Conservation (phyloP, 1,284 basidiomycete genomes). For the Athelia psychrophila region DNA sequence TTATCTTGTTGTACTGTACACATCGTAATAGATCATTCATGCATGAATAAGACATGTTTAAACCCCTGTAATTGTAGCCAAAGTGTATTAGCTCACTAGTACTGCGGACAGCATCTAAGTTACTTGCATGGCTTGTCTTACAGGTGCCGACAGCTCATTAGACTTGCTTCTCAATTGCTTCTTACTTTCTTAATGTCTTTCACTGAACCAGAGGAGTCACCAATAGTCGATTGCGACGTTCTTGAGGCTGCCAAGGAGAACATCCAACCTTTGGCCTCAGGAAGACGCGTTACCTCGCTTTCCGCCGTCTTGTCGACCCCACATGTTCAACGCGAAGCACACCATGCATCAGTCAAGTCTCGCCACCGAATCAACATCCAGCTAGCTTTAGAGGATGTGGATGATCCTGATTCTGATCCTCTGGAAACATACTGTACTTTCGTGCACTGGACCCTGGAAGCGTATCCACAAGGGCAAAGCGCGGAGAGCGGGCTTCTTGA, state of each 20-base stretch:
- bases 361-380: slow-evolving; percentile 53
- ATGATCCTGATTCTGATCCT: slow-evolving; percentile 51
- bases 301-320: slow-evolving; percentile 71
- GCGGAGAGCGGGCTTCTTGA: slow-evolving; percentile 78
- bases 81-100: no score
- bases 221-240: slow-evolving; percentile 72
- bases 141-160: no score
- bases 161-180: no score
- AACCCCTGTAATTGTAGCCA: no score
- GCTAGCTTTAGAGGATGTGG: slow-evolving; percentile 40
- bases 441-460: slow-evolving; percentile 71
- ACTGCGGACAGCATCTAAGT: no score
- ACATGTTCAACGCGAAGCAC: slow-evolving; percentile 67
- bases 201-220: no score
- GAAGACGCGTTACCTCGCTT: slow-evolving; percentile 70
- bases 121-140: no score
- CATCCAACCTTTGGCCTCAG: slow-evolving; percentile 73
- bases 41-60: no score
- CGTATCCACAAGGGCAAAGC: slow-evolving; percentile 63
- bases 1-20: no score
- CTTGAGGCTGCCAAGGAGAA: slow-evolving; percentile 84
- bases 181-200: no score
- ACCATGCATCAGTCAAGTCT: slow-evolving; percentile 59
- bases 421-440: slow-evolving; percentile 60
- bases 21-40: no score